These are phyloP conservation scores for Rhytidiadelphus loreus DNA, from an alignment of 225 moss, liverwort and hornwort genomes.

Conservation along the genomic window DNA sequence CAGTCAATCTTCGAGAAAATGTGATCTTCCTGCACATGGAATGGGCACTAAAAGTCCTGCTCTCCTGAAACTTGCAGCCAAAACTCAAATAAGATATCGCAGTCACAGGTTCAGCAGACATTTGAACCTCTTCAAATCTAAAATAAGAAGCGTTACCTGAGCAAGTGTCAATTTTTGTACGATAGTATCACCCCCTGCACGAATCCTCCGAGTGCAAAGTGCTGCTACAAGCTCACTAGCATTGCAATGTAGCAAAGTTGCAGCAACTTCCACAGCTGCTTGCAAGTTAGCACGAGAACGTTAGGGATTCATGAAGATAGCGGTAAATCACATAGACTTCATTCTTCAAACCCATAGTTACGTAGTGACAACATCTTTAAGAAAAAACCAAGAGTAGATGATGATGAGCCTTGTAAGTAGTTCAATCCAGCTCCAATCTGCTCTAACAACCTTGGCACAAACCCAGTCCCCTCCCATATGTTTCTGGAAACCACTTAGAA, in stretches of 20 bases:
- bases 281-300: neutral
- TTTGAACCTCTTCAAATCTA: neutral
- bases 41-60: neutral
- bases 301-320: neutral
- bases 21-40: neutral
- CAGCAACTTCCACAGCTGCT: conserved; percentile 77
- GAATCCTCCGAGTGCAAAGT: conserved; percentile 75
- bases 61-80: neutral
- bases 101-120: neutral
- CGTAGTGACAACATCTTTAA: neutral
- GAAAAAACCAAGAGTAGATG: neutral
- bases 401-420: neutral
- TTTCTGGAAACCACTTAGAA: neutral
- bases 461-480: neutral
- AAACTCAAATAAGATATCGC: neutral
- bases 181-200: conserved; percentile 86
- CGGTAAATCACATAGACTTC: neutral
- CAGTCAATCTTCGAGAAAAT: neutral
- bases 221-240: conserved; percentile 65
- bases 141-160: conserved; percentile 39
- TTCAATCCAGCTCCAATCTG: neutral
- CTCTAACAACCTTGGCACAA: neutral
- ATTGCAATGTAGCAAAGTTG: conserved; percentile 66
- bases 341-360: neutral
- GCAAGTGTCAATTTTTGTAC: conserved; percentile 74